Percentiles rank a stretch among this genome's conserved stretches.
Conservation (phyloP, 208 protist genomes). For the Acanthamoeba divionensis region DNA sequence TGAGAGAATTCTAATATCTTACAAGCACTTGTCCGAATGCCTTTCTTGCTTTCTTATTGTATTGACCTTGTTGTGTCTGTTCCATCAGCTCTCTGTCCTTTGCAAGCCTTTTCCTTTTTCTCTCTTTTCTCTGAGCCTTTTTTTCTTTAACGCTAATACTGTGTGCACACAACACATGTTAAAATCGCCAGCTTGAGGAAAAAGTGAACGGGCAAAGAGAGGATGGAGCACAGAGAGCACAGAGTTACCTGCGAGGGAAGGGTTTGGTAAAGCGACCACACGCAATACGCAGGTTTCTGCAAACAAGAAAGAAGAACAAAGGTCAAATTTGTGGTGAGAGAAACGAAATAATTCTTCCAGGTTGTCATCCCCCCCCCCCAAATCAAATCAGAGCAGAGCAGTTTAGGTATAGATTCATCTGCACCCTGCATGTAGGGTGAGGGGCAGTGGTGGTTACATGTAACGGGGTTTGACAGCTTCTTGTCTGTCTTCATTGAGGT, state of each 20-base stretch:
- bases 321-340: background rate
- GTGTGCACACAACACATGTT: background rate
- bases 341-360: background rate
- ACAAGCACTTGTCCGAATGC: background rate
- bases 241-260: background rate
- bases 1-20: background rate
- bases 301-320: background rate
- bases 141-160: background rate
- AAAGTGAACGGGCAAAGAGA: background rate
- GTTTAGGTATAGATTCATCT: background rate
- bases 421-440: background rate
- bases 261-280: slow-evolving; percentile 22
- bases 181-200: background rate
- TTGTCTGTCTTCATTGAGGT: background rate
- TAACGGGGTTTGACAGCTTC: slow-evolving; percentile 1
- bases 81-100: slow-evolving; percentile 26
- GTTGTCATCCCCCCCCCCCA: too few relatives aligned
- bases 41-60: slow-evolving; percentile 29
- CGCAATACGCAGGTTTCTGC: background rate
- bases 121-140: background rate
- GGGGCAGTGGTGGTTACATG: background rate
- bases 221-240: background rate
- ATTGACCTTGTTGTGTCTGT: background rate
- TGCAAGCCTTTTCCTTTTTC: background rate
- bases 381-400: too few relatives aligned